A percentile compares a stretch with the other conserved stretches of the same genome.
These are phyloP conservation scores for Chimonanthus salicifolius DNA, from an alignment of 164 flowering plant species.

Conservation along the genomic window DNA sequence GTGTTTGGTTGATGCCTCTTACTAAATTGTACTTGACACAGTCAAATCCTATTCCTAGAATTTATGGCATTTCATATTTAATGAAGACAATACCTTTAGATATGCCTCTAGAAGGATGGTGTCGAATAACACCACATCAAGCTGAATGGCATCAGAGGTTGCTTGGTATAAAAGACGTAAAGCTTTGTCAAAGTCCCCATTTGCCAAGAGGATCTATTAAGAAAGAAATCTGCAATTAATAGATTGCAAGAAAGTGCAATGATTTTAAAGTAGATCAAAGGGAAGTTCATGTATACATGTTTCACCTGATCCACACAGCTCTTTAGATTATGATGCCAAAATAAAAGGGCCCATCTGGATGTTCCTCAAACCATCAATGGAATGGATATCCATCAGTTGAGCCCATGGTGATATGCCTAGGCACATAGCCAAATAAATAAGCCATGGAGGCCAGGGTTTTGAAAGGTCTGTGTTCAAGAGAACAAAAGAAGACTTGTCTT, in stretches of 20 bases:
- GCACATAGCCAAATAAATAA: too few species aligned
- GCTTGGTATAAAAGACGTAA: conserved; percentile 53
- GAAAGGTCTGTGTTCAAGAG: too few species aligned
- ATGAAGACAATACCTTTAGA: conserved; percentile 38
- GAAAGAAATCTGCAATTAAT: not conserved
- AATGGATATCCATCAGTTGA: too few species aligned
- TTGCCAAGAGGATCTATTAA: conserved; percentile 40
- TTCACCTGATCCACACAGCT: too few species aligned
- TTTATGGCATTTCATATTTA: too few species aligned
- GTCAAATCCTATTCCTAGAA: not conserved
- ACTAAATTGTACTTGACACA: not conserved
- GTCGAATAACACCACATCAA: conserved; percentile 57
- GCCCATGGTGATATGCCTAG: too few species aligned
- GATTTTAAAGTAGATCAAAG: not conserved
- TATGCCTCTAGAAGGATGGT: conserved; percentile 53
- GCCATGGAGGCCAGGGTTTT: too few species aligned
- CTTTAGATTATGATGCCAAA: too few species aligned
- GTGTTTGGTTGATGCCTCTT: not conserved
- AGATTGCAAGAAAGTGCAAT: not conserved
- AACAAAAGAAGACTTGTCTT: too few species aligned
- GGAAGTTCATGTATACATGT: too few species aligned
- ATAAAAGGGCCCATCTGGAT: too few species aligned
- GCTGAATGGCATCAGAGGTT: conserved; percentile 35
- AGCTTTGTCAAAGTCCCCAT: conserved; percentile 51
- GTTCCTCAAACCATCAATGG: too few species aligned